Base-by-base conservation (phyloP, 2,329 filamentous ascomycete genomes). In the Phialophora tarda region DNA sequence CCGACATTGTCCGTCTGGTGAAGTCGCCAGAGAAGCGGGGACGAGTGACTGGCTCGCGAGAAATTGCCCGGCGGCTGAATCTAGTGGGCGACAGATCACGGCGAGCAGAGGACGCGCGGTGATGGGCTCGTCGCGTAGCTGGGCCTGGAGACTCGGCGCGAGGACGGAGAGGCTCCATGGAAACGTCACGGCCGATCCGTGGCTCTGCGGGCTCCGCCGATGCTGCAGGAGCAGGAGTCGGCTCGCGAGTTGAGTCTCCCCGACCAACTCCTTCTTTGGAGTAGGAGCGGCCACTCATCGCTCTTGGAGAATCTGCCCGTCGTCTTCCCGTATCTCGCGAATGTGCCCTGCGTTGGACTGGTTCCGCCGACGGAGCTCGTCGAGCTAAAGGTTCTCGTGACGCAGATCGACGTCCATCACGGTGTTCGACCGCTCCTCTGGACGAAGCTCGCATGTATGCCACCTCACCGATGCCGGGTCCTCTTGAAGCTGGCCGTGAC, bases 401-500 rank as follows among this genome's bases (percentile, higher is more conserved):
- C n/a, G 51, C 57, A 55, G 68, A 68, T 23, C 68, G 60, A 21
- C 38, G 50, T 21, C 21, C 51, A 30, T 48, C 65, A 32, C 17
- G 50, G 34, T 30, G n/a, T 38, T 50, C 24, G 14, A 32, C 24
- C 21, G 62, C 10, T 17, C 58, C 60, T 50, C 63, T 54, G 34
- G 68, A 68, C 4, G 48, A 60, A 6, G 60, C 28, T 56, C 68
- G 65, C 65, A 68, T 68, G 48, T 68, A 66, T 17, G 65, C 59
- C 10, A 66, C 65, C 44, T 67, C 68, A 12, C 63, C 65, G 32
- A 68, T 62, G 14, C 62, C 63, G 14, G 64, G 68, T 8, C 68
- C 68, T 14, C 68, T 55, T 41, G 68, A 70, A 6, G 34, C 28
- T 21, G 68, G 65, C 3, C 68, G 68, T 41, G 68, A 63, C 32